Evolutionary conservation across 805 yeast species (phyloP).

Genomic region (Candida pseudofarinosa): DNA sequence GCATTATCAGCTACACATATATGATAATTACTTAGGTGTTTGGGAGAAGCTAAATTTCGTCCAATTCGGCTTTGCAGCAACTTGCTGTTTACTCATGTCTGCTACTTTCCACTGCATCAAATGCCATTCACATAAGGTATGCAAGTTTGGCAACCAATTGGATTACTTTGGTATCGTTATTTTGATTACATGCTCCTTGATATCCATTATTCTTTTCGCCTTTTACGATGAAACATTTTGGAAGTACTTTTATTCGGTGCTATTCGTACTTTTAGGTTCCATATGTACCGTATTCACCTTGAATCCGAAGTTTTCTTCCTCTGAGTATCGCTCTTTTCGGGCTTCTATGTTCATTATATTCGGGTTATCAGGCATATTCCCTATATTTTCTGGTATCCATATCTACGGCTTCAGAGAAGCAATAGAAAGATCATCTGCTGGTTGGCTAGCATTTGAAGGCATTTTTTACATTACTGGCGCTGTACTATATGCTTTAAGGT

Average conservation of each 20-base stretch:
- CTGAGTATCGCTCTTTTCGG: constrained; percentile 70
- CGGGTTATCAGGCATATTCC: constrained; percentile 74
- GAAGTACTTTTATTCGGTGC: constrained; percentile 33
- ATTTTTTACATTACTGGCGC: constrained; percentile 77
- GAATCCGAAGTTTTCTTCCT: constrained; percentile 60
- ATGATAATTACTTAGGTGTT: constrained; percentile 19
- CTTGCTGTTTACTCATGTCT: constrained; percentile 57
- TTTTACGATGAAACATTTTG: constrained; percentile 41
- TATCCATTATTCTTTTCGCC: constrained; percentile 37
- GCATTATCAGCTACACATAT: constrained; percentile 21
- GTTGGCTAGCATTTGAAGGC: constrained; percentile 69
- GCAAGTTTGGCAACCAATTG: constrained; percentile 59
- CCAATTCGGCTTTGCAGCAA: constrained; percentile 55
- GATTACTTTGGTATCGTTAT: constrained; percentile 76
- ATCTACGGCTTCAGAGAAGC: constrained; percentile 50
- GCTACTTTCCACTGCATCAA: constrained; percentile 65
- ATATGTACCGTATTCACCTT: constrained; percentile 63
- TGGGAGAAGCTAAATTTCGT: constrained; percentile 50
- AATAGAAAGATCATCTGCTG: constrained; percentile 47
- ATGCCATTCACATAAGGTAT: constrained; percentile 56
- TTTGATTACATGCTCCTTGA: constrained; percentile 60
- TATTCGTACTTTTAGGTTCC: constrained; percentile 54
- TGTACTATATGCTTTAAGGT: constrained; percentile 64
- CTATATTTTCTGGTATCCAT: constrained; percentile 52
- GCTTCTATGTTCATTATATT: constrained; percentile 76